Percentiles rank a stretch among this genome's conserved stretches.
phyloP scores from a whole-genome alignment of 495 filamentous ascomycete genomes.

The Articulospora tetracladia region DNA sequence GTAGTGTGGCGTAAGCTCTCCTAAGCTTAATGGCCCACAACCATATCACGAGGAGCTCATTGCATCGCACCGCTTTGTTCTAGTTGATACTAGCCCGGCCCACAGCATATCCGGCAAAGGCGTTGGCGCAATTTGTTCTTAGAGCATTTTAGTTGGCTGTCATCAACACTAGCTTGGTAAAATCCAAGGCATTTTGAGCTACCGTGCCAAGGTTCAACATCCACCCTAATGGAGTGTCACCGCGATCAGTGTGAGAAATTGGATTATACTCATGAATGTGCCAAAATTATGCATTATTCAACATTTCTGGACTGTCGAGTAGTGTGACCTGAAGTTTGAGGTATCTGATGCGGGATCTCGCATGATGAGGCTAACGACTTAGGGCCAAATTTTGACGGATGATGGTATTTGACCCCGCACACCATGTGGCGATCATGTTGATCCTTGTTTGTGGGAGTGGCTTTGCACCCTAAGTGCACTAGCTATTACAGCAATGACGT shows the following conservation, averaged over 20 bases:
- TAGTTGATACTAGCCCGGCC: neutral
- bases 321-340: too few species aligned
- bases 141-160: neutral
- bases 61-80: neutral
- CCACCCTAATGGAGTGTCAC: neutral
- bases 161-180: neutral
- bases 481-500: neutral
- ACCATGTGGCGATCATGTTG: neutral
- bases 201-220: neutral
- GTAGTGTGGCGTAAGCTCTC: slow-evolving; percentile 1
- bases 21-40: neutral
- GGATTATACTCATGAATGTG: too few species aligned
- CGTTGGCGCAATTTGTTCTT: neutral
- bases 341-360: too few species aligned
- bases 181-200: neutral
- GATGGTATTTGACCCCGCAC: neutral
- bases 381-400: too few species aligned
- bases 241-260: too few species aligned
- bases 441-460: neutral
- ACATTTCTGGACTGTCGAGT: too few species aligned
- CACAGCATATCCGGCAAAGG: neutral
- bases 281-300: too few species aligned
- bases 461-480: neutral
- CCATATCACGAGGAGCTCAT: neutral
- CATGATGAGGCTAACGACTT: too few species aligned